Percentiles rank a stretch among this genome's conserved stretches.
Evolutionary conservation across 2,329 filamentous ascomycete species (phyloP).

Genomic region (Daldinia sp.): DNA sequence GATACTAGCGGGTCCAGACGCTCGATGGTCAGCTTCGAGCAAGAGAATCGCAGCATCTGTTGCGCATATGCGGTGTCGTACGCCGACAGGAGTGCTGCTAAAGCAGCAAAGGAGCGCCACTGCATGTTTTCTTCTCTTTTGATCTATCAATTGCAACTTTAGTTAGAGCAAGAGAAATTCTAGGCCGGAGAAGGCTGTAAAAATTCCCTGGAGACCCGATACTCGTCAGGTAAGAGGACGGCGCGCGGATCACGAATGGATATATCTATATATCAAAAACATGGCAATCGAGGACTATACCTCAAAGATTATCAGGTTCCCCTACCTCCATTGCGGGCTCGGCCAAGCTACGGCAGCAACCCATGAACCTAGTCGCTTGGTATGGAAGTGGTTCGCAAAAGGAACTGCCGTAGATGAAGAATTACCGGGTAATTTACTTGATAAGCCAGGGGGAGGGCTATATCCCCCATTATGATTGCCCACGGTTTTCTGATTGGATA

Average conservation of each 20-base stretch:
- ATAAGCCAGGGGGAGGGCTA: slow-evolving; percentile 20
- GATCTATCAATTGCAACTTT: neutral
- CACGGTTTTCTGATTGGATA: slow-evolving; percentile 10
- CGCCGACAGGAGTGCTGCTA: slow-evolving; percentile 15
- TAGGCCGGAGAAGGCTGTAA: neutral
- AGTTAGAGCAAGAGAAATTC: neutral
- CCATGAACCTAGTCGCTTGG: neutral
- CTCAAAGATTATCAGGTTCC: neutral
- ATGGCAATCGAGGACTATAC: neutral
- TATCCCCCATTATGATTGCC: slow-evolving; percentile 16
- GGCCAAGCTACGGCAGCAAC: neutral
- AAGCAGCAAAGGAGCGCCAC: slow-evolving; percentile 13
- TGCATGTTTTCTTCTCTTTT: slow-evolving; percentile 12
- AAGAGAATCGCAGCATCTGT: slow-evolving; percentile 47
- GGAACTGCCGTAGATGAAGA: slow-evolving; percentile 31
- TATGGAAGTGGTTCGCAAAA: slow-evolving; percentile 16
- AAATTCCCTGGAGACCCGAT: neutral
- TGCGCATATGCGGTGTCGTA: slow-evolving; percentile 17
- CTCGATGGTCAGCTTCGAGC: slow-evolving; percentile 57
- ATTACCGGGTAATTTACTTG: slow-evolving; percentile 26
- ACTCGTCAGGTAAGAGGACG: neutral
- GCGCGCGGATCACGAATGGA: neutral
- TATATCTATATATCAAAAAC: slow-evolving; percentile 9
- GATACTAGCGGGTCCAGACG: slow-evolving; percentile 38
- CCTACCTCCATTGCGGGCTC: neutral